Base-by-base conservation (phyloP, 192 early-diverging fungal genomes). In the Coemansia sp. region DNA sequence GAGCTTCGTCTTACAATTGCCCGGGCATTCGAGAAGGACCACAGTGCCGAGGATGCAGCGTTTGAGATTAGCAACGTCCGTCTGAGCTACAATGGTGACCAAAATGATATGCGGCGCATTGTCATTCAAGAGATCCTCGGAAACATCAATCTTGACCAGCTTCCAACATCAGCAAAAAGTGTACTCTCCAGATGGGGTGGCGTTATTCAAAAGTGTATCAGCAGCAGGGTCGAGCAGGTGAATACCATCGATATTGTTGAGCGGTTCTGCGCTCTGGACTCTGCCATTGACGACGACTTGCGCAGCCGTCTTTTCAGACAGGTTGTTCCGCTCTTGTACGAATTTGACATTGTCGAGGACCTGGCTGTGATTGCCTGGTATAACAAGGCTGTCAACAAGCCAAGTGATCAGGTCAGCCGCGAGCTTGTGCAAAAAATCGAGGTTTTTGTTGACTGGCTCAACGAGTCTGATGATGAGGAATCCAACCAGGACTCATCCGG, bases 41-140 rank as follows among this genome's bases (percentile, higher is more conserved):
- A 95, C 71, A 68, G 78, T 7, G 83, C 92, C 13, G 90, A 92
- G 22, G 89, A 88, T 63, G 87, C 94, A 10, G 85, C 85, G 8
- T 76, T 96, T 11, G 96, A 99, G 82, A 80, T 98, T 15, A 95
- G 92, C 61, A 90, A 90, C 6, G 79, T 95, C 55, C 92, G 94
- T 48, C 90, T 98, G 88, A 88, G 94, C 19, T 88, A 88, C 61
- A 91, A 97, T 77, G 89, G 90, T 16, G 87, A 87, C 11, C 93
- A 91, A 67, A 80, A 89, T 40, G 91, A 95, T 74, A 84, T 97
- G 68, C 87, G 94, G 8, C 80, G 82, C 45, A 80, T 90, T 11
- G 84, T 94, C n/a, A 80, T 94, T 15, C 91, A 92, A 19, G 79
- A 84, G 36, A 77, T 96, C 22, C 65, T 97, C 42, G 75, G 75